phyloP scores from a whole-genome alignment of 2,329 filamentous ascomycete species.

The Aspergillus sp. region DNA sequence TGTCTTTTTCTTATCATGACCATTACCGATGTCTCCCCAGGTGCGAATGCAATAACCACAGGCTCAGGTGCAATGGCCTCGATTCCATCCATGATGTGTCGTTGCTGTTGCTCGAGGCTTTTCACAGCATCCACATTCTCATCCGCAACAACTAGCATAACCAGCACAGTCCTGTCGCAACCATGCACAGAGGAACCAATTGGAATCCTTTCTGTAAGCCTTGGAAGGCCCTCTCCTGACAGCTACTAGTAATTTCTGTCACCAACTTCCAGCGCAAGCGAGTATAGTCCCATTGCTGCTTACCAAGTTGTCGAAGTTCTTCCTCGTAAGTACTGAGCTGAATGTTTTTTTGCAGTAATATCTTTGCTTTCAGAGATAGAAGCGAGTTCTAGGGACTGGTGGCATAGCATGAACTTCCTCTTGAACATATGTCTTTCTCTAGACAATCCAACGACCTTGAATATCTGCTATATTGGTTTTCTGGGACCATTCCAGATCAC shows the following conservation, averaged over 20 bases:
- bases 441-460: background rate
- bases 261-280: background rate
- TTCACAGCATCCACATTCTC: conserved; percentile 6
- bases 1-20: background rate
- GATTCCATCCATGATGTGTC: background rate
- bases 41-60: background rate
- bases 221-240: background rate
- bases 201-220: background rate
- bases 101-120: background rate
- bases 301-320: background rate
- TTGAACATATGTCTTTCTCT: background rate
- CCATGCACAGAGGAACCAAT: conserved; percentile 1
- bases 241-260: background rate
- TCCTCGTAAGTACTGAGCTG: background rate
- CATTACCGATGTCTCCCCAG: background rate
- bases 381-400: background rate
- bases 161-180: conserved; percentile 5
- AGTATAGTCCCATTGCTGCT: too few relatives aligned
- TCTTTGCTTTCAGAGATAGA: background rate
- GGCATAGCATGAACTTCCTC: background rate
- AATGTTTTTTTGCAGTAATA: too few relatives aligned
- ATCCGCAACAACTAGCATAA: conserved; percentile 7
- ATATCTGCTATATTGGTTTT: background rate
- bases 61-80: background rate
- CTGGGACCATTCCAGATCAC: background rate